A percentile compares a stretch with the other conserved stretches of the same genome.
phyloP scores from a whole-genome alignment of 176 grass and related monocot genomes.

The Aegilops longissima region DNA sequence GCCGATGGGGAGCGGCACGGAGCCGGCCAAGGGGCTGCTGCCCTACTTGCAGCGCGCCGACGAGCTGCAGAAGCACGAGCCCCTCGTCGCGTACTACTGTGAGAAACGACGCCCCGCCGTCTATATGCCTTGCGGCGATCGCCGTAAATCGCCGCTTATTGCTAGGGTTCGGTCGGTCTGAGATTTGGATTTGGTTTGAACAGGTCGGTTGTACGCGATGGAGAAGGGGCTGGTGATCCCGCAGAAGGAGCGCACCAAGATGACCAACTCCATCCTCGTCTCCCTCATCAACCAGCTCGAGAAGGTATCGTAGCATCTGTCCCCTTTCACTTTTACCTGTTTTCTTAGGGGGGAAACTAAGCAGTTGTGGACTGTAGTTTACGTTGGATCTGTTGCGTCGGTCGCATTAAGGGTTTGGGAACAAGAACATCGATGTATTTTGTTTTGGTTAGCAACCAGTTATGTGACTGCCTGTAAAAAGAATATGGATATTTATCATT shows the following conservation, averaged over 20 bases:
- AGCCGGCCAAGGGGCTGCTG: conserved; percentile 90
- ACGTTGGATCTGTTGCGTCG: conserved; percentile 16
- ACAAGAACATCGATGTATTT: background rate
- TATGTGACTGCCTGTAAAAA: background rate
- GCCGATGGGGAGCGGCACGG: conserved; percentile 66
- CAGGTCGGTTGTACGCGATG: conserved; percentile 94
- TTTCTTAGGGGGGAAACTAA: background rate
- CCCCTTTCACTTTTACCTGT: background rate
- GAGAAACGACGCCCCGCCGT: background rate
- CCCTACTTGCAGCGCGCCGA: conserved; percentile 97
- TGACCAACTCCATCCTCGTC: conserved; percentile 76
- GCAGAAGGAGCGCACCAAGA: conserved; percentile 88
- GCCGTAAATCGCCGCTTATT: background rate
- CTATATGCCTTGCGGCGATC: background rate
- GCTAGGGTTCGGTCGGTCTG: conserved; percentile 31
- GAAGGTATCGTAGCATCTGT: conserved; percentile 39
- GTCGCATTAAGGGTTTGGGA: background rate
- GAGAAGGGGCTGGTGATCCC: conserved; percentile 78
- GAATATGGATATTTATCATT: background rate
- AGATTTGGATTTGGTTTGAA: background rate
- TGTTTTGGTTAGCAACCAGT: background rate
- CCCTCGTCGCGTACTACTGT: conserved; percentile 99
- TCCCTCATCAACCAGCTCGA: conserved; percentile 98
- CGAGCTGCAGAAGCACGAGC: conserved; percentile 99
- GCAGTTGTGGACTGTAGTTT: background rate